These are phyloP conservation scores for Pichia sp. DNA, from an alignment of 1,139 yeast genomes.

Conservation along the genomic window DNA sequence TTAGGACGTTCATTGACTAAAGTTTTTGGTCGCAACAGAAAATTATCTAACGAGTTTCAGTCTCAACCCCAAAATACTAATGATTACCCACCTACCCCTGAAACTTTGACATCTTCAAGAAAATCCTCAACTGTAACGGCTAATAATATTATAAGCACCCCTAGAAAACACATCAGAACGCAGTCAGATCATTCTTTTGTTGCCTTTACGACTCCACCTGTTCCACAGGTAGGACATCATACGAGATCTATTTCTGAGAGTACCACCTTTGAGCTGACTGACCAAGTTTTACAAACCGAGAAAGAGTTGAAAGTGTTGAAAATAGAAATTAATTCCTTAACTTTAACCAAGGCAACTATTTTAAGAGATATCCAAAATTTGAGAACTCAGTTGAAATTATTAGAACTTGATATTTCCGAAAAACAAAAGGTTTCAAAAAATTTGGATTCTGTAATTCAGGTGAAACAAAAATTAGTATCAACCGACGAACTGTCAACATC, in stretches of 20 bases:
- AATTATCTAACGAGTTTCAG: constrained; percentile 13
- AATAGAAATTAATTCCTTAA: constrained; percentile 40
- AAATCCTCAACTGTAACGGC: neutral
- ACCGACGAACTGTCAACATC: constrained; percentile 11
- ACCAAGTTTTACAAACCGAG: constrained; percentile 21
- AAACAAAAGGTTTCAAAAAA: constrained; percentile 18
- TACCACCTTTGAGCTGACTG: constrained; percentile 6
- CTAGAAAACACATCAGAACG: constrained; percentile 23
- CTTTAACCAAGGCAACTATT: constrained; percentile 29
- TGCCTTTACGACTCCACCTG: constrained; percentile 29
- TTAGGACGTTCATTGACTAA: constrained; percentile 27
- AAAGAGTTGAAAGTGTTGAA: constrained; percentile 36
- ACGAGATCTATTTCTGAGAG: constrained; percentile 24
- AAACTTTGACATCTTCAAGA: constrained; percentile 16
- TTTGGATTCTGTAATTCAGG: constrained; percentile 16
- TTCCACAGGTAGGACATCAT: constrained; percentile 24
- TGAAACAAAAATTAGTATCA: constrained; percentile 4
- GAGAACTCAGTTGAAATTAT: constrained; percentile 23
- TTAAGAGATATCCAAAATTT: constrained; percentile 31
- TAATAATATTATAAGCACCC: neutral
- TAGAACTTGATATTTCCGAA: constrained; percentile 24
- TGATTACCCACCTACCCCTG: constrained; percentile 8
- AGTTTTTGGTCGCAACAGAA: constrained; percentile 30
- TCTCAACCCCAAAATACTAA: constrained; percentile 1
- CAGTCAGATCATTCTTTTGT: constrained; percentile 35